Evolutionary conservation across 495 filamentous ascomycete genomes (phyloP), one percentile per base, ranked within the genome.

Genomic region (Neurospora sp.): DNA sequence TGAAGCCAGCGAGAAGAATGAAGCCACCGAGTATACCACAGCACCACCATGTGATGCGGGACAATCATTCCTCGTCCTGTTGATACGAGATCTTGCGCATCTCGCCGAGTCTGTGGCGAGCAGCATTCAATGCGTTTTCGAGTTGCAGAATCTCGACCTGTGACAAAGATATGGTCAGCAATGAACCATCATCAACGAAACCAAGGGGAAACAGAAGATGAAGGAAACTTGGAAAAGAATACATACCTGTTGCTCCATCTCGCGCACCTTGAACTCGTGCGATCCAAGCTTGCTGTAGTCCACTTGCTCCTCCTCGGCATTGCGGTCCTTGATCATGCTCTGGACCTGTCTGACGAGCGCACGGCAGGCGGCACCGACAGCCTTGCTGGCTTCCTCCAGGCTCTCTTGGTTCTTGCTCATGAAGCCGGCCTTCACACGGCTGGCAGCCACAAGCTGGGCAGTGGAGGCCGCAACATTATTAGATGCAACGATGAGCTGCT

Each of bases 231-330:
- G 44, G 54, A 9, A 71, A 39, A 74, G 76, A 76, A 11, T 14
- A 88, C 90, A 75, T 86, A 97, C 94, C 93, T 99, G 96, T 82
- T 99, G 96, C 85, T 99, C 95, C 96, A 99, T 99, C 86, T 99
- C 94, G 78, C 91, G 88, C 16, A 97, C 93, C 86, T 99, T 99
- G 86, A 99, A 98, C 85, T 98, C 96, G 83, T 97, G 94, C 70
- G 91, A 88, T 77, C 92, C 93, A 42, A 98, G 84, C 82, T 92
- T 92, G 1, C 87, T 84, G 81, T 98, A 99, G 81, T 99, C 94
- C 39, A 96, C 89, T n/a, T 86, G 84, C 40, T 97, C 96, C 31
- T 94, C 93, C 18, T 92, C 94, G 76, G 86, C 86, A 81, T 92
- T 91, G 76, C 91, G 90, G 81, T 96, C 90, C 78, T 91, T 88